A percentile compares a stretch with the other conserved stretches of the same genome.
Conservation (phyloP, 176 grass and related monocot species). For the Zea luxurians region DNA sequence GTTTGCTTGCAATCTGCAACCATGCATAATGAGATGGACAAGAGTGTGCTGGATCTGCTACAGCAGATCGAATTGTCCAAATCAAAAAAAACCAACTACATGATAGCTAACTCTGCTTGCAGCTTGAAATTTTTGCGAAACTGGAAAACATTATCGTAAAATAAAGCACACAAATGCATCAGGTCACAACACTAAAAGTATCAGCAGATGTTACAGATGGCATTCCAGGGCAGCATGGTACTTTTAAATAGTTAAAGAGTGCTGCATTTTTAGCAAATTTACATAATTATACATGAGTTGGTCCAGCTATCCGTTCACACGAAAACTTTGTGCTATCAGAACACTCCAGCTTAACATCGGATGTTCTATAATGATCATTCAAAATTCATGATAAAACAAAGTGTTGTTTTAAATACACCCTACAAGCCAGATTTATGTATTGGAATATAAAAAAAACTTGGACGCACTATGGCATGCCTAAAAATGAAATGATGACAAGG, state of each 20-base stretch:
- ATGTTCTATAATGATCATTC: slow-evolving; percentile 15
- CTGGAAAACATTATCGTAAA: neutral
- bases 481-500: slow-evolving; percentile 9
- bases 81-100: slow-evolving; percentile 9
- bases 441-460: slow-evolving; percentile 18
- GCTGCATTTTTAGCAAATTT: slow-evolving; percentile 13
- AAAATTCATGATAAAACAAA: slow-evolving; percentile 6
- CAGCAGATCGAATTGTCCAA: slow-evolving; percentile 16
- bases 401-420: slow-evolving; percentile 4
- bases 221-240: slow-evolving; percentile 9
- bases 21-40: neutral
- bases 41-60: slow-evolving; percentile 6
- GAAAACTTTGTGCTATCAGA: slow-evolving; percentile 15
- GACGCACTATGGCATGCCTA: neutral
- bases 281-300: slow-evolving; percentile 3
- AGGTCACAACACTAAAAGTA: slow-evolving; percentile 22
- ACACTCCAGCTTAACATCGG: slow-evolving; percentile 6
- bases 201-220: neutral
- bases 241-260: slow-evolving; percentile 8
- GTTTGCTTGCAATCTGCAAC: slow-evolving; percentile 2
- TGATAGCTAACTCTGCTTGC: slow-evolving; percentile 25
- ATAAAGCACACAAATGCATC: slow-evolving; percentile 20
- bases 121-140: slow-evolving; percentile 16
- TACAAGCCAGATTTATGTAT: slow-evolving; percentile 5
- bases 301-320: slow-evolving; percentile 6